Conservation (phyloP, 2,329 filamentous ascomycete species). For the Nectriaceae sp. region DNA sequence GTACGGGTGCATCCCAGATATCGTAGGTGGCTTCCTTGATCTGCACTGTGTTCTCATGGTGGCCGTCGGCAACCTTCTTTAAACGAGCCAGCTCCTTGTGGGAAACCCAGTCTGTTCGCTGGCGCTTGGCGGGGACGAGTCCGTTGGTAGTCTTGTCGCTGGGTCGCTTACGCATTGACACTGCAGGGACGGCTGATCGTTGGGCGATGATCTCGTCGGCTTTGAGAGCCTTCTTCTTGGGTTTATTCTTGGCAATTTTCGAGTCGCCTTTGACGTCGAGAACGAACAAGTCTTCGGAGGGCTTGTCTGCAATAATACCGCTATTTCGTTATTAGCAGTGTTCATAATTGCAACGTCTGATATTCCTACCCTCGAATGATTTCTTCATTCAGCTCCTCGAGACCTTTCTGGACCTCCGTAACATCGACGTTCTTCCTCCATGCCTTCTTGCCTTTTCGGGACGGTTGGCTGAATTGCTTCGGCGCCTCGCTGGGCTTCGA, state of each 20-base stretch:
- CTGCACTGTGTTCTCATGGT: conserved; percentile 56
- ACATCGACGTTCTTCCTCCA: conserved; percentile 99
- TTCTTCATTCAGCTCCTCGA: conserved; percentile 83
- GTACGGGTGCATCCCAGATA: conserved; percentile 65
- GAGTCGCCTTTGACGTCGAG: conserved; percentile 75
- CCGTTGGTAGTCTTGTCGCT: conserved; percentile 72
- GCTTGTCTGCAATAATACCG: conserved; percentile 82
- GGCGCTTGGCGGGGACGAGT: conserved; percentile 72
- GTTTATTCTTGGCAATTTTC: conserved; percentile 63
- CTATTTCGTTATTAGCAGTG: conserved; percentile 46
- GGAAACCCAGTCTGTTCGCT: conserved; percentile 77
- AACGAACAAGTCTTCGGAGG: conserved; percentile 81
- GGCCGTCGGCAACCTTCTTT: conserved; percentile 75
- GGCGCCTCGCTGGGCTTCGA: conserved; percentile 62
- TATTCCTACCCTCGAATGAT: conserved; percentile 78
- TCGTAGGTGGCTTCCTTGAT: conserved; percentile 72
- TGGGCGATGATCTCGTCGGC: conserved; percentile 88
- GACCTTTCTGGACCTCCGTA: conserved; percentile 78
- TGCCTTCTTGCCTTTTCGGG: conserved; percentile 96
- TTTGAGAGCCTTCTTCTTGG: conserved; percentile 77
- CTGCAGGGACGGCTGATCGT: conserved; percentile 78
- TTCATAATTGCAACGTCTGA: background rate
- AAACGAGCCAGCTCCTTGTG: conserved; percentile 81
- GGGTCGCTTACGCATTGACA: conserved; percentile 76
- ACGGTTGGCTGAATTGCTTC: conserved; percentile 82